Conservation (phyloP, 106 monocot genomes). For the Amphibolis antarctica region DNA sequence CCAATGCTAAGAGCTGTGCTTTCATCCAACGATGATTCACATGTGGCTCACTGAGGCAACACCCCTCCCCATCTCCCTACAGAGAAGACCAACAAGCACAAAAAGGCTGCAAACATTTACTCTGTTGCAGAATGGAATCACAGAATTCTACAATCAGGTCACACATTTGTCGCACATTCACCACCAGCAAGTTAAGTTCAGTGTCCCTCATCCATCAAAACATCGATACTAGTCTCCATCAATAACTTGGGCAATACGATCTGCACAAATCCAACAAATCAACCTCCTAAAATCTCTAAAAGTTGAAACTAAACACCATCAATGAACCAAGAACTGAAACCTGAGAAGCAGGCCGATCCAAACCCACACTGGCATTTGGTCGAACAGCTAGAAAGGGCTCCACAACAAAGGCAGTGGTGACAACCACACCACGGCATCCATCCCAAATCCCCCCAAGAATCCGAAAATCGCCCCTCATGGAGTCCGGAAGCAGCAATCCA, state of each 20-base stretch:
- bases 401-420: slow-evolving; percentile 56
- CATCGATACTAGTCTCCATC: slow-evolving; percentile 44
- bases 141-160: neutral
- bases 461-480: slow-evolving; percentile 18
- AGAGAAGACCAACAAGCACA: neutral
- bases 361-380: neutral
- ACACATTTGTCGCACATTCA: neutral
- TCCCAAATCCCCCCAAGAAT: slow-evolving; percentile 22
- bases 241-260: slow-evolving; percentile 36
- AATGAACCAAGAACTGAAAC: neutral
- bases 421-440: slow-evolving; percentile 33
- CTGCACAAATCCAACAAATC: slow-evolving; percentile 15
- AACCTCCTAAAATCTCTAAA: slow-evolving; percentile 1
- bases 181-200: neutral
- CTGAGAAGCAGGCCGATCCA: neutral
- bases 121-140: neutral
- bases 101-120: neutral
- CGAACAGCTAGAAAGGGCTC: slow-evolving; percentile 59
- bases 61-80: slow-evolving; percentile 13
- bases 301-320: neutral
- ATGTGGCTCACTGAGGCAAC: neutral
- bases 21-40: slow-evolving; percentile 22
- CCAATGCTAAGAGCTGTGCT: slow-evolving; percentile 43
- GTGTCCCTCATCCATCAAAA: slow-evolving; percentile 39
- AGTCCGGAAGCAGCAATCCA: slow-evolving; percentile 52